phyloP scores from a whole-genome alignment of 2,329 filamentous ascomycete species.

The Verticillium longisporum region DNA sequence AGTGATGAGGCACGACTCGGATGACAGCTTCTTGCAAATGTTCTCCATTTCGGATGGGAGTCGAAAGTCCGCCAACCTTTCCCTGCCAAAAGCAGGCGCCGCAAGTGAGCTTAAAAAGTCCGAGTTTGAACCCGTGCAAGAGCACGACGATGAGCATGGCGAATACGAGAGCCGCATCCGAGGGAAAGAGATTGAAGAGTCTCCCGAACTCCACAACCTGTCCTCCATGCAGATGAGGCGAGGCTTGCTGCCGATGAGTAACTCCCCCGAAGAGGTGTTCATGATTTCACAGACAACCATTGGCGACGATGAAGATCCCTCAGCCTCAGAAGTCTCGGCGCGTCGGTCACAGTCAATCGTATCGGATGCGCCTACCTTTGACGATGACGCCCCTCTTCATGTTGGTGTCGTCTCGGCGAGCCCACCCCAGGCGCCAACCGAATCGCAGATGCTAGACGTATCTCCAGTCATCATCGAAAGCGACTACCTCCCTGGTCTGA shows the following conservation, averaged over 20 bases:
- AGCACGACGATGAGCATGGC: slow-evolving; percentile 17
- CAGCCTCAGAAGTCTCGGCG: slow-evolving; percentile 15
- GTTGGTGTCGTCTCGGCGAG: slow-evolving; percentile 12
- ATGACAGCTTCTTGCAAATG: slow-evolving; percentile 51
- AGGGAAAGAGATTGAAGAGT: slow-evolving; percentile 26
- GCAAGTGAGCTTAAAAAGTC: slow-evolving; percentile 3
- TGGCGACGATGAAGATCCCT: slow-evolving; percentile 17
- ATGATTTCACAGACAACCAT: slow-evolving; percentile 41
- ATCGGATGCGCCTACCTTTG: slow-evolving; percentile 4
- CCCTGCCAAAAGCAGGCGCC: slow-evolving; percentile 23
- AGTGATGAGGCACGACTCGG: slow-evolving; percentile 44
- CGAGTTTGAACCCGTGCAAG: slow-evolving; percentile 14
- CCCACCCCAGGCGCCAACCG: slow-evolving; percentile 16
- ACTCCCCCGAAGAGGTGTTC: slow-evolving; percentile 31
- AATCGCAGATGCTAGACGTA: slow-evolving; percentile 26
- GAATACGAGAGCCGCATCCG: slow-evolving; percentile 41
- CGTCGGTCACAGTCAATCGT: not conserved
- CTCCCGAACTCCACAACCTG: slow-evolving; percentile 7
- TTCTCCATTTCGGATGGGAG: slow-evolving; percentile 51
- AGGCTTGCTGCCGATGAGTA: slow-evolving; percentile 7
- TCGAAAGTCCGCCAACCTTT: slow-evolving; percentile 28
- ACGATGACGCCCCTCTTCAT: slow-evolving; percentile 10
- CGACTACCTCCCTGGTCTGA: slow-evolving; percentile 53
- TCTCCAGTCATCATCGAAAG: slow-evolving; percentile 42
- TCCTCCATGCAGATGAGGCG: not conserved